phyloP scores from a whole-genome alignment of 2,329 filamentous ascomycete genomes.

The Alternaria rosae region DNA sequence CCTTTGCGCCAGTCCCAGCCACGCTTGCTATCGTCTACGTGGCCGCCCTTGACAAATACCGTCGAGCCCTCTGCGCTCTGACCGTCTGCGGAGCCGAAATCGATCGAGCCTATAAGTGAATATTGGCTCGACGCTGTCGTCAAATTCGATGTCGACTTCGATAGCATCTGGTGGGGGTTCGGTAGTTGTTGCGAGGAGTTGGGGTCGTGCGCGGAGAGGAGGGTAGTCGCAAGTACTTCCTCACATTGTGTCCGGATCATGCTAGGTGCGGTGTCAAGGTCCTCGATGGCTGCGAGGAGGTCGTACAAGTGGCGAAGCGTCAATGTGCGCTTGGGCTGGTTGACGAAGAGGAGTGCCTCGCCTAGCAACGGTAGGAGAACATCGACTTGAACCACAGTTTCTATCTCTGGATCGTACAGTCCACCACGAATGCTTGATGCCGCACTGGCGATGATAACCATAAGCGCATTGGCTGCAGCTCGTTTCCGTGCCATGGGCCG shows the following conservation, averaged over 20 bases:
- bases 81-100: conserved; percentile 63
- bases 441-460: conserved; percentile 84
- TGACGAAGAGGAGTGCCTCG: conserved; percentile 80
- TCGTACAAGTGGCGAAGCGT: conserved; percentile 75
- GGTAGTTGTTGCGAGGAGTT: conserved; percentile 28
- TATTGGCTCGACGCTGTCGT: conserved; percentile 67
- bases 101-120: conserved; percentile 75
- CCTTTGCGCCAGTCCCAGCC: conserved; percentile 77
- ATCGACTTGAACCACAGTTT: conserved; percentile 87
- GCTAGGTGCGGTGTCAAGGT: conserved; percentile 76
- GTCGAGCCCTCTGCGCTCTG: conserved; percentile 56
- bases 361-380: conserved; percentile 83
- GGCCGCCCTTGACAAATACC: conserved; percentile 51
- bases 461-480: conserved; percentile 75
- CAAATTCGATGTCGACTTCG: conserved; percentile 62
- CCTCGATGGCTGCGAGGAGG: conserved; percentile 79
- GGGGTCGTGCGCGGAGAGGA: conserved; percentile 69
- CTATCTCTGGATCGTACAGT: conserved; percentile 80
- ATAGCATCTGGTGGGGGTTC: conserved; percentile 54
- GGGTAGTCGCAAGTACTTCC: conserved; percentile 77
- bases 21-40: conserved; percentile 57
- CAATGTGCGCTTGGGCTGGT: conserved; percentile 67
- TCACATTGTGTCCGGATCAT: conserved; percentile 77
- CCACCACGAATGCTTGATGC: conserved; percentile 92
- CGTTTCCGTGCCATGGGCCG: conserved; percentile 68